Evolutionary conservation across 1,284 basidiomycete species (phyloP), one percentile per base, ranked within the genome.

Genomic region (Heterobasidion occidentale): DNA sequence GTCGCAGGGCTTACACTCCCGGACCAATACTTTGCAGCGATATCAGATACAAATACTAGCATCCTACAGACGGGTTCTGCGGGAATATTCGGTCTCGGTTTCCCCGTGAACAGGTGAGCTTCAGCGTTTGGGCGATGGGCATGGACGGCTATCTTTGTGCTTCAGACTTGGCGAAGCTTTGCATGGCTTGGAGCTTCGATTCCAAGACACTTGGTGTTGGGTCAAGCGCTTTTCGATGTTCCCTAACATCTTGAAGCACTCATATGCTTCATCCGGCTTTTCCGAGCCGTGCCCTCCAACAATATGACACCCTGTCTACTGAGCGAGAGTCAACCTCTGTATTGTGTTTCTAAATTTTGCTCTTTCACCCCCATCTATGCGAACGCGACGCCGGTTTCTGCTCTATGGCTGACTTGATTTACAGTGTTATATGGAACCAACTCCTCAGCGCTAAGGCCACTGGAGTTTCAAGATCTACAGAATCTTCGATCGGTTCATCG

Each of bases 41-140:
- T 73, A 33, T 61, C 62, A 12, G 59, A 65, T 56, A 74, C 72
- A 1, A 73, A 72, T 56, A 68, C 70, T 1, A 69, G 68, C 33
- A 67, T 74, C 5, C 59, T 70, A 17, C 61, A 68, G 20, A 68
- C 67, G 14, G 71, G 69, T 5, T 68, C 72, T 42, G 67, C 65
- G 1, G 70, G 72, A 3, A 73, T 74, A 33, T 63, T 74, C n/a
- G 71, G 72, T 1, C 62, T 73, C 2, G 71, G 71, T 3, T 74
- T 74, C 54, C 71, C 72, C 19, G 60, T 70, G 3, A 65, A 68
- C 46, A 71, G 68, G 67, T 68, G 36, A 42, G 54, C 19, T n/a
- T 8, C 9, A 11, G 9, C 15, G 15, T 52, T 53, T 34, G 1
- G 45, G 20, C 33, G 47, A 20, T 50, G 53, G 17, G 19, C 36